phyloP scores from a whole-genome alignment of 257 asterid species.

The Solanum dulcamara region DNA sequence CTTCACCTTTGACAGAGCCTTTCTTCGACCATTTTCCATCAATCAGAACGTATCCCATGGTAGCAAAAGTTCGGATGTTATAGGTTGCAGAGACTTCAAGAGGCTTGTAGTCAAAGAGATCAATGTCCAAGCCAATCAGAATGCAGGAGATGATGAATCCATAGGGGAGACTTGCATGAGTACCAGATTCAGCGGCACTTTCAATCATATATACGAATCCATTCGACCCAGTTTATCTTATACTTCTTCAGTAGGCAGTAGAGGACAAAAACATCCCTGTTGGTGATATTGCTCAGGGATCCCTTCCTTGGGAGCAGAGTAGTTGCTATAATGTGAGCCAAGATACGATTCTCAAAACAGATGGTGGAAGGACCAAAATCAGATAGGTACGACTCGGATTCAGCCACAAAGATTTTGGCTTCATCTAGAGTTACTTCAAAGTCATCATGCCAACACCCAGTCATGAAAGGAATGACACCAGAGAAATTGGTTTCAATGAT shows the following conservation, averaged over 20 bases:
- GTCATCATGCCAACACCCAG: neutral
- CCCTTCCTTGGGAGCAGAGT: neutral
- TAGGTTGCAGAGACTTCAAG: neutral
- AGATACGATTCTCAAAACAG: neutral
- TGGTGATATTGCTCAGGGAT: neutral
- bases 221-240: neutral
- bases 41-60: neutral
- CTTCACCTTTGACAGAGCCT: neutral
- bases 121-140: neutral
- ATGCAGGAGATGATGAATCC: neutral
- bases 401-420: neutral
- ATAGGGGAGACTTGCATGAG: neutral
- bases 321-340: neutral
- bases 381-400: neutral
- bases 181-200: neutral
- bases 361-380: neutral
- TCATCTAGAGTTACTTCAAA: neutral
- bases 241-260: neutral
- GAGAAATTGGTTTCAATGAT: neutral
- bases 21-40: neutral
- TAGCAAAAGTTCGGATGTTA: neutral
- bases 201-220: neutral
- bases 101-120: neutral
- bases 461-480: neutral
- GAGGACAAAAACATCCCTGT: neutral